Percentiles rank a stretch among this genome's conserved stretches.
Conservation (phyloP, 2,329 filamentous ascomycete species). For the Colletotrichum musicola region DNA sequence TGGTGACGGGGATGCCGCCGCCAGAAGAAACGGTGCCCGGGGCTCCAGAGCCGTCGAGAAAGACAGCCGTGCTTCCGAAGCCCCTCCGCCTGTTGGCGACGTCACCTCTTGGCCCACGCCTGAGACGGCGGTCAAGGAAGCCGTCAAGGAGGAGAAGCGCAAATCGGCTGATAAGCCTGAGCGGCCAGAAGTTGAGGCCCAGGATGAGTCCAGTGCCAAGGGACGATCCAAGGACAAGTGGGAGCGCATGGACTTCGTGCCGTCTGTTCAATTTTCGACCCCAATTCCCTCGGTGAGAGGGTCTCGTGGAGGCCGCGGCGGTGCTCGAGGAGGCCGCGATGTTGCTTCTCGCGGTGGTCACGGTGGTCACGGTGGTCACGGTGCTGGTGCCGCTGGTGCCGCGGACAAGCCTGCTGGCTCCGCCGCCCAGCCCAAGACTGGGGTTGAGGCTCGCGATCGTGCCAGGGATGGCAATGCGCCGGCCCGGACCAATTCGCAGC, state of each 20-base stretch:
- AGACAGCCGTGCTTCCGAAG: constrained; percentile 42
- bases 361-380: constrained; percentile 45
- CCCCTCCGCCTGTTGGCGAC: constrained; percentile 78
- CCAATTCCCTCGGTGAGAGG: constrained; percentile 72
- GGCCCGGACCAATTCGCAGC: constrained; percentile 51
- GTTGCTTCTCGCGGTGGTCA: constrained; percentile 47
- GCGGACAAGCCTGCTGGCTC: constrained; percentile 53
- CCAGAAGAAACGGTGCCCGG: constrained; percentile 57
- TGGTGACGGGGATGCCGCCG: constrained; percentile 56
- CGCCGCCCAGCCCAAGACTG: constrained; percentile 46
- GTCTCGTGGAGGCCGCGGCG: constrained; percentile 62
- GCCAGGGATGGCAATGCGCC: constrained; percentile 53
- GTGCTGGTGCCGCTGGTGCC: constrained; percentile 43
- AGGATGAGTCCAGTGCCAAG: constrained; percentile 66
- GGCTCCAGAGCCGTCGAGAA: constrained; percentile 61
- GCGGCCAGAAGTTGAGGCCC: constrained; percentile 73
- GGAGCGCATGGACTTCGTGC: constrained; percentile 85
- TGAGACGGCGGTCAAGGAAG: constrained; percentile 77
- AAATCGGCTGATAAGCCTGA: constrained; percentile 71
- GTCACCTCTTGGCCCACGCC: constrained; percentile 90
- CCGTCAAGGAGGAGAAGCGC: constrained; percentile 77
- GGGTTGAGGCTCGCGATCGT: constrained; percentile 49
- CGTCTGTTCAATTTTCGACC: constrained; percentile 88
- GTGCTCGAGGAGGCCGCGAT: constrained; percentile 59
- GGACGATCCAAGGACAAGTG: constrained; percentile 83